These are phyloP conservation scores for grape (Vitis vinifera) DNA, from an alignment of 164 flowering plant genomes.

Conservation along the genomic window DNA sequence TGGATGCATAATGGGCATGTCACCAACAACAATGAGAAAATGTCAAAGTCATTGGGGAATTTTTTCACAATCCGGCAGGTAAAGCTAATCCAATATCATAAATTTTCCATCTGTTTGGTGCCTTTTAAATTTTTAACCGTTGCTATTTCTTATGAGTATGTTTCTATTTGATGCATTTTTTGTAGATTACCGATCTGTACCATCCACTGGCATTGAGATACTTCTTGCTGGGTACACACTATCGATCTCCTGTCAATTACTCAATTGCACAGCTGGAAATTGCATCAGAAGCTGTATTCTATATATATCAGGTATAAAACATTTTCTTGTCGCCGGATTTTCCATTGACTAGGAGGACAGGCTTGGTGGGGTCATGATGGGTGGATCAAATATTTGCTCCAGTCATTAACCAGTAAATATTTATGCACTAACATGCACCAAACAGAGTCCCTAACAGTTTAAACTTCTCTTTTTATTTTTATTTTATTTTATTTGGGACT, in stretches of 20 bases:
- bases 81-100: slow-evolving; percentile 8
- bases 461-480: too few relatives aligned
- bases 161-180: background rate
- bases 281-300: slow-evolving; percentile 75
- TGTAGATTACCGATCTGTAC: slow-evolving; percentile 64
- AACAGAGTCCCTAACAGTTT: too few relatives aligned
- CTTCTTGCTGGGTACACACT: slow-evolving; percentile 83
- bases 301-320: slow-evolving; percentile 71
- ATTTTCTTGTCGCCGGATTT: too few relatives aligned
- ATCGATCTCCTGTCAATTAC: slow-evolving; percentile 84
- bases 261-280: slow-evolving; percentile 60
- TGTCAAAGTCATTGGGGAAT: slow-evolving; percentile 90
- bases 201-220: slow-evolving; percentile 91
- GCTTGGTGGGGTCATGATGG: too few relatives aligned
- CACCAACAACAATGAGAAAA: slow-evolving; percentile 78
- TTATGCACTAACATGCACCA: too few relatives aligned
- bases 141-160: background rate
- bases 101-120: background rate
- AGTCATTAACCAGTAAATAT: too few relatives aligned
- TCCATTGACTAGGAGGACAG: too few relatives aligned
- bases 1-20: slow-evolving; percentile 98
- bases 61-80: slow-evolving; percentile 92
- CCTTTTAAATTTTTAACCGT: background rate
- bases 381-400: too few relatives aligned
- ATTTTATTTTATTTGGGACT: too few relatives aligned